Evolutionary conservation across 2,329 filamentous ascomycete genomes (phyloP).

Genomic region (Microsporum audouinii): DNA sequence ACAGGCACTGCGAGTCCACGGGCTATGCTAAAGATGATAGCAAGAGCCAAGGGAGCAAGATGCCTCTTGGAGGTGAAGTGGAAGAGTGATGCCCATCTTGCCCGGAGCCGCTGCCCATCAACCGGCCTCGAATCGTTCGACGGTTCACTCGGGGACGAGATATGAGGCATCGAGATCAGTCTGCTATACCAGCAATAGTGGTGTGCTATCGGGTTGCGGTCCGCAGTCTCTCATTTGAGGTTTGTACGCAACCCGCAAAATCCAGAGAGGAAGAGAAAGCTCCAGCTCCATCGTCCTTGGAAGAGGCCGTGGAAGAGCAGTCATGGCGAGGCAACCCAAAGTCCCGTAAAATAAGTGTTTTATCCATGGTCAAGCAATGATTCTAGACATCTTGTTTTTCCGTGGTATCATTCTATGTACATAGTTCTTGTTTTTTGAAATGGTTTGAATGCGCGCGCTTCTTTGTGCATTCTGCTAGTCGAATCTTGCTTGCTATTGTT

Average conservation of each 20-base stretch:
- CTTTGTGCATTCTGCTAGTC: neutral
- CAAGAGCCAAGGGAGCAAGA: slow-evolving; percentile 42
- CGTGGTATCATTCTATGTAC: neutral
- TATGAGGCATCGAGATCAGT: neutral
- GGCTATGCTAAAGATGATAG: slow-evolving; percentile 45
- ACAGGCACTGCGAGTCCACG: slow-evolving; percentile 54
- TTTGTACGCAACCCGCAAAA: neutral
- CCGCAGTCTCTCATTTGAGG: neutral
- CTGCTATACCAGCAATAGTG: neutral
- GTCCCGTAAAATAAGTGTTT: neutral
- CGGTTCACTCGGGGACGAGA: neutral
- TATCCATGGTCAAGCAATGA: neutral
- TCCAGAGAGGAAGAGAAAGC: neutral
- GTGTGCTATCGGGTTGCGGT: neutral
- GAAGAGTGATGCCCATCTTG: slow-evolving; percentile 52
- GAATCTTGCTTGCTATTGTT: slow-evolving; percentile 4
- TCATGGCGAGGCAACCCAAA: neutral
- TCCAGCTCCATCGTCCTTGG: neutral
- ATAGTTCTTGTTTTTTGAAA: neutral
- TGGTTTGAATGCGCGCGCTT: neutral
- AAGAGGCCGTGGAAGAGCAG: neutral
- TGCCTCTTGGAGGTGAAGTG: slow-evolving; percentile 58
- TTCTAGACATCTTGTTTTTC: neutral
- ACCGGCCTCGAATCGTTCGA: neutral
- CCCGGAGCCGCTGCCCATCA: neutral